phyloP scores from a whole-genome alignment of 2,329 filamentous ascomycete species.

The Podosphaera fusca region DNA sequence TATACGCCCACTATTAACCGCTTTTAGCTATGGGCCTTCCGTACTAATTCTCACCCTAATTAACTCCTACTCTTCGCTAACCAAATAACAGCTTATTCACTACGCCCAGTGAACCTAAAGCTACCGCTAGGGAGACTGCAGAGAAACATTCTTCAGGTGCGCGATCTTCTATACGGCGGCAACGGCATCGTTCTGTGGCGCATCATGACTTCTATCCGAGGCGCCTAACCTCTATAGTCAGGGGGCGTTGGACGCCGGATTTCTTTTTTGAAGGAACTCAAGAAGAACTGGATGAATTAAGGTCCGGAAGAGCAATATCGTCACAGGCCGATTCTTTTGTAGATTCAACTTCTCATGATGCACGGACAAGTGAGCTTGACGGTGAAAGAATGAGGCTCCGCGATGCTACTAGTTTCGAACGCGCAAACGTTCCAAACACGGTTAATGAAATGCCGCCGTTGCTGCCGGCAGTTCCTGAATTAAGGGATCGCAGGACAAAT shows the following conservation, averaged over 20 bases:
- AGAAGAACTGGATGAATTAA: neutral
- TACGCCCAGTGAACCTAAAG: constrained; percentile 12
- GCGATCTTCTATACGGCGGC: constrained; percentile 15
- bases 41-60: constrained; percentile 10
- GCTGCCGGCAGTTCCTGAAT: constrained; percentile 13
- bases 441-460: constrained; percentile 10
- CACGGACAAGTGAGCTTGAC: constrained; percentile 5
- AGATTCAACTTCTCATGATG: neutral
- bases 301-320: neutral
- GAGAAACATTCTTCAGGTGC: constrained; percentile 12
- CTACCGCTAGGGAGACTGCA: constrained; percentile 7
- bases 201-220: constrained; percentile 6
- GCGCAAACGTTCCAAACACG: constrained; percentile 4
- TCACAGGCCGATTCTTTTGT: neutral
- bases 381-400: constrained; percentile 8
- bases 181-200: constrained; percentile 4
- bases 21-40: constrained; percentile 14
- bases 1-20: too few species aligned
- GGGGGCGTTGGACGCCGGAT: constrained; percentile 8
- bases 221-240: constrained; percentile 6
- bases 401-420: constrained; percentile 8
- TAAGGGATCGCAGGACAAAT: constrained; percentile 9
- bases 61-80: constrained; percentile 8
- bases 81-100: constrained; percentile 13
- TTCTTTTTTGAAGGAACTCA: neutral